Evolutionary conservation across 257 asterid species (phyloP).

Genomic region (Lithospermum erythrorhizon): DNA sequence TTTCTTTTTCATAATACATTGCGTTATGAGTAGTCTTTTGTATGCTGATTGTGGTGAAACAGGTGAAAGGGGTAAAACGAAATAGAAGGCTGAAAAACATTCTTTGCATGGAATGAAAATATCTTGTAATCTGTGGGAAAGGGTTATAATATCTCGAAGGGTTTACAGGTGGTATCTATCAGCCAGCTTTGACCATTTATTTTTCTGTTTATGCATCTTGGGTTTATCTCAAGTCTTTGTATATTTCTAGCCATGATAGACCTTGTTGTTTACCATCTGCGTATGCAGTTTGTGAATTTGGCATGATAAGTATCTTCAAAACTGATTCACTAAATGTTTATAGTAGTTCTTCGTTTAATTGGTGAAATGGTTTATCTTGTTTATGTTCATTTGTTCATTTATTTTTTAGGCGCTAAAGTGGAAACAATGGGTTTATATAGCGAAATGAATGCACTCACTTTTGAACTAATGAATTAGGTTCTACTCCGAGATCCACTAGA

Average conservation of each 20-base stretch:
- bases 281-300: not conserved
- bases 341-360: not conserved
- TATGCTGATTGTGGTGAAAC: not conserved
- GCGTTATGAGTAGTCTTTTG: no score
- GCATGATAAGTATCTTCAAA: not conserved
- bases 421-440: not conserved
- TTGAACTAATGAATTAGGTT: conserved; percentile 29
- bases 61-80: not conserved
- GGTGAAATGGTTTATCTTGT: not conserved
- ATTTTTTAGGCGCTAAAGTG: not conserved
- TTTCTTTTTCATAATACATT: no score
- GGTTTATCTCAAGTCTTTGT: not conserved
- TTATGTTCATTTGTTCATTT: not conserved
- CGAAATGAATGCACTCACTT: conserved; percentile 3
- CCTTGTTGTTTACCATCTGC: not conserved
- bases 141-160: not conserved
- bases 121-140: not conserved
- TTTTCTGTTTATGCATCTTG: not conserved
- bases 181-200: not conserved
- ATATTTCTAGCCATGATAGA: no score
- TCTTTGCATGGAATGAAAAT: not conserved
- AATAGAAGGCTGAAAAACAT: not conserved
- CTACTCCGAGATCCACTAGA: conserved; percentile 75
- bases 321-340: not conserved
- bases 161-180: not conserved